Conservation (phyloP, 2,329 filamentous ascomycete species). For the Aspergillus sp. region DNA sequence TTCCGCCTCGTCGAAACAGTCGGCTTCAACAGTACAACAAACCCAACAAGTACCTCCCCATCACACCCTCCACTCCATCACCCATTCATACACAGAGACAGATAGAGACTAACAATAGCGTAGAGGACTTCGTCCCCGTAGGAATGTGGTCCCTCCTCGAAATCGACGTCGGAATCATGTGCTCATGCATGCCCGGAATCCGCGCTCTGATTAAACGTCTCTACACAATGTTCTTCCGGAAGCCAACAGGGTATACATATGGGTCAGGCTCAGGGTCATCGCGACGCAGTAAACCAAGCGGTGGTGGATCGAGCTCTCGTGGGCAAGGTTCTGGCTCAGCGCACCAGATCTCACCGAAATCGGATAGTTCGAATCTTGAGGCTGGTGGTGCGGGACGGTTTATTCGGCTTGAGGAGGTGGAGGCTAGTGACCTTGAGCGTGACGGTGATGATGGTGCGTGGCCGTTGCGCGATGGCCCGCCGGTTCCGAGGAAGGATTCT, state of each 20-base stretch:
- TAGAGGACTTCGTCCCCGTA: constrained; percentile 4
- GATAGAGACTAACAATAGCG: neutral
- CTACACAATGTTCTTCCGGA: neutral
- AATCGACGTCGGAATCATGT: constrained; percentile 4
- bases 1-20: neutral
- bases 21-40: constrained; percentile 3
- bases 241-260: neutral
- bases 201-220: neutral
- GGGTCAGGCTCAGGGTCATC: neutral
- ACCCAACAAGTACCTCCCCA: constrained; percentile 1
- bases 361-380: neutral
- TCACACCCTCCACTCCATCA: too few species aligned
- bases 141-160: constrained; percentile 1
- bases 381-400: neutral
- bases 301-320: neutral
- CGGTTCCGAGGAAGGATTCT: too few species aligned
- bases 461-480: neutral
- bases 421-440: neutral
- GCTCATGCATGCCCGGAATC: constrained; percentile 4
- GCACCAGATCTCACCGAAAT: neutral
- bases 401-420: neutral
- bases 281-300: neutral
- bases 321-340: neutral
- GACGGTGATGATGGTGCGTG: neutral
- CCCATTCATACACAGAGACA: too few species aligned